Conservation (phyloP, 768 basidiomycete genomes). For the Arthromyces matolae region DNA sequence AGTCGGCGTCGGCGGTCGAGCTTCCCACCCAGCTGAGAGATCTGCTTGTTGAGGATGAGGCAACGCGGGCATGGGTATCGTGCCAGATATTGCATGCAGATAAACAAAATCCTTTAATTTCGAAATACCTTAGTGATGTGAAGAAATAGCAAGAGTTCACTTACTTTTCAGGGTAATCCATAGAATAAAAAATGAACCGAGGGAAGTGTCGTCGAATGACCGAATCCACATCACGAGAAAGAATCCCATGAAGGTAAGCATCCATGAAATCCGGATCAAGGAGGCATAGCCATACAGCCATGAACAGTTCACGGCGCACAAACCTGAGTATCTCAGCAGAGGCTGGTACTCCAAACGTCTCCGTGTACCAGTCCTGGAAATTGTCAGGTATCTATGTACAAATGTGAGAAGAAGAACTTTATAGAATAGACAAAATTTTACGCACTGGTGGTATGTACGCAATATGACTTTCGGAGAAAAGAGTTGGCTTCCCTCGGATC, state of each 20-base stretch:
- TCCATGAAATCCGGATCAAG: slow-evolving; percentile 11
- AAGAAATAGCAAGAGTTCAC: background rate
- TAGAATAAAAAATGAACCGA: slow-evolving; percentile 1
- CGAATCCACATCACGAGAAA: background rate
- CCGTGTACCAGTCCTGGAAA: slow-evolving; percentile 14
- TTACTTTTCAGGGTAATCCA: slow-evolving; percentile 14
- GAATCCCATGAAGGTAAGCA: slow-evolving; percentile 10
- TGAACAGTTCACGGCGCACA: slow-evolving; percentile 4
- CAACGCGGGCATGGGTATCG: slow-evolving; percentile 29
- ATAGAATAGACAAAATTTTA: background rate
- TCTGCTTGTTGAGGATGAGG: slow-evolving; percentile 16
- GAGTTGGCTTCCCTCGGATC: slow-evolving; percentile 22
- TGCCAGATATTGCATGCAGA: slow-evolving; percentile 15
- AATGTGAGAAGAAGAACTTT: background rate
- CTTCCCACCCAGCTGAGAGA: slow-evolving; percentile 26
- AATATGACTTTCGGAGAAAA: slow-evolving; percentile 32
- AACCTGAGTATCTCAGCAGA: slow-evolving; percentile 16
- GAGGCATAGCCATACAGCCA: slow-evolving; percentile 10
- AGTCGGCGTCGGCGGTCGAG: background rate
- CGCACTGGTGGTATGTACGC: slow-evolving; percentile 37
- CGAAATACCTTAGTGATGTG: background rate
- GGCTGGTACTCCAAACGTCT: slow-evolving; percentile 8
- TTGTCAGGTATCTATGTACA: background rate
- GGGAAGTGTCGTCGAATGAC: slow-evolving; percentile 1
- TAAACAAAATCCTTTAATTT: slow-evolving; percentile 25